A percentile compares a stretch with the other conserved stretches of the same genome.
Evolutionary conservation across 306 rosid genomes (phyloP).

Genomic region (Begonia peltatifolia): DNA sequence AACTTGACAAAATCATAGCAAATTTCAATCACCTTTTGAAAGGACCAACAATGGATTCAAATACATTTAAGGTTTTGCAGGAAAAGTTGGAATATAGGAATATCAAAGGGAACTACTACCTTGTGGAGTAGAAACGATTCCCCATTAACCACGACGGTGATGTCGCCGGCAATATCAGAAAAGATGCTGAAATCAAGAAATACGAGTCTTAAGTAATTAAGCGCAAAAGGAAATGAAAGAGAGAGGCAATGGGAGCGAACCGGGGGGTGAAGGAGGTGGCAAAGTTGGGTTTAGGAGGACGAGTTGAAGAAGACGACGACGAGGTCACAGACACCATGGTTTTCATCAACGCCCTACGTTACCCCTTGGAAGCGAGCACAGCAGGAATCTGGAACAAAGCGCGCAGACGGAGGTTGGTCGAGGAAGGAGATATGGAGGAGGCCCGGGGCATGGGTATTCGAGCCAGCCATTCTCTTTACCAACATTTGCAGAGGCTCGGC

Average conservation of each 20-base stretch:
- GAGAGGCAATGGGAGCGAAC: constrained; percentile 17
- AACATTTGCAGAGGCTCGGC: no score
- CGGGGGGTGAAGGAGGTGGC: constrained; percentile 73
- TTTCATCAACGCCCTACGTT: no score
- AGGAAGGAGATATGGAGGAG: no score
- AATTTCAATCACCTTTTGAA: background rate
- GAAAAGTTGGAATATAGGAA: background rate
- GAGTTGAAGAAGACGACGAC: no score
- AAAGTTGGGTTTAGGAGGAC: constrained; percentile 41
- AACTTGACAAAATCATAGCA: constrained; percentile 32
- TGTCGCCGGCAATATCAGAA: constrained; percentile 88
- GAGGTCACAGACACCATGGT: no score
- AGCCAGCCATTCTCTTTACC: no score
- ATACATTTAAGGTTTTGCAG: background rate
- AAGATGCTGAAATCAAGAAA: constrained; percentile 39
- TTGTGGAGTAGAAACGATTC: constrained; percentile 76
- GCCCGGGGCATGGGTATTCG: no score
- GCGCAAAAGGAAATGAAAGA: background rate
- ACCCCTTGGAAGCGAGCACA: no score
- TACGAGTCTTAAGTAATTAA: background rate
- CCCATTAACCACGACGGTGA: constrained; percentile 61
- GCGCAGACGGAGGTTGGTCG: no score
- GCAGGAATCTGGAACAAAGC: no score
- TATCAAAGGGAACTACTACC: constrained; percentile 19
- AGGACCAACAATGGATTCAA: background rate